phyloP scores from a whole-genome alignment of 129 eudicot species.

The Oenanthe sinensis region DNA sequence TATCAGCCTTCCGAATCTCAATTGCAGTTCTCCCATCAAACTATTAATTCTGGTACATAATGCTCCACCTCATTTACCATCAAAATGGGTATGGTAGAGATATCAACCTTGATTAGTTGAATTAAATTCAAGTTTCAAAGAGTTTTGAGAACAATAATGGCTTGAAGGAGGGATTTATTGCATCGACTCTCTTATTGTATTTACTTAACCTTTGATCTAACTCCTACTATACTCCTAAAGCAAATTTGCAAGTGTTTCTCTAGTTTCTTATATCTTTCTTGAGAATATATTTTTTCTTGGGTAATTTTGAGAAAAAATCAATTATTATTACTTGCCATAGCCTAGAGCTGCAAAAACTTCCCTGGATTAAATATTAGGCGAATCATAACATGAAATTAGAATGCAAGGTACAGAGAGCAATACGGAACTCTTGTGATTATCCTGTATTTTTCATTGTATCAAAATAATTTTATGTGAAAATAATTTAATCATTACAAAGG shows the following conservation, averaged over 20 bases:
- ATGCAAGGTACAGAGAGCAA: neutral
- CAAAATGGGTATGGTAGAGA: neutral
- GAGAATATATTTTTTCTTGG: neutral
- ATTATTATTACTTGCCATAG: neutral
- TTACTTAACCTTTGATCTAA: neutral
- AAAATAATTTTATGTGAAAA: neutral
- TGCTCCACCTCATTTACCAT: slow-evolving; percentile 14
- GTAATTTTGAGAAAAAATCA: neutral
- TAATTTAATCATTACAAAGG: neutral
- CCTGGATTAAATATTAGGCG: neutral
- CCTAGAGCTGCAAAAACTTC: neutral
- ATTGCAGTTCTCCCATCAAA: slow-evolving; percentile 44
- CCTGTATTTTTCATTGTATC: neutral
- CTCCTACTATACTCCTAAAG: neutral
- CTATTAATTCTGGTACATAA: slow-evolving; percentile 62
- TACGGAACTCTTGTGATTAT: neutral
- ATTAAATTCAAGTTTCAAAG: neutral
- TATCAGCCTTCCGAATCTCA: slow-evolving; percentile 43
- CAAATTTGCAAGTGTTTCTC: no score
- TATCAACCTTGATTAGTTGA: neutral
- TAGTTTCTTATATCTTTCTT: neutral
- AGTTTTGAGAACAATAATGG: neutral
- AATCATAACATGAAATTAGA: neutral
- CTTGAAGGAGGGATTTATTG: neutral
- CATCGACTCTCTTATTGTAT: neutral